Evolutionary conservation across 1,284 basidiomycete species (phyloP).

Genomic region (Cutaneotrichosporon cavernicola): DNA sequence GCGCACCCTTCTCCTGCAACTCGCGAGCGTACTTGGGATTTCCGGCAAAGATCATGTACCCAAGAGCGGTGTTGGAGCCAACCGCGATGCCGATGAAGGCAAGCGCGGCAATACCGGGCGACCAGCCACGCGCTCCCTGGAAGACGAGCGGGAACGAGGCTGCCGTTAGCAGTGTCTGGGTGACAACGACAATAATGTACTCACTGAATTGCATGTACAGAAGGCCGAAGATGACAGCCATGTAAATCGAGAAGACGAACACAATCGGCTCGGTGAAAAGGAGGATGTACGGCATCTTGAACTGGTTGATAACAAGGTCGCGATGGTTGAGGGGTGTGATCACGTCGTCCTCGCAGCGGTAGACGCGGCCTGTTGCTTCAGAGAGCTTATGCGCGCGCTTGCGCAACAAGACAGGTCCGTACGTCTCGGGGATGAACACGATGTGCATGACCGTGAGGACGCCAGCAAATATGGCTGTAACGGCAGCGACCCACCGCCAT

Average conservation of each 20-base stretch:
- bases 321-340: constrained; percentile 40
- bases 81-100: constrained; percentile 66
- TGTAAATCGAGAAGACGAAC: constrained; percentile 43
- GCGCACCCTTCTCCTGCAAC: constrained; percentile 22
- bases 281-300: constrained; percentile 52
- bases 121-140: constrained; percentile 41
- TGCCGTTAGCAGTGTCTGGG: constrained; percentile 43
- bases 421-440: constrained; percentile 53
- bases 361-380: constrained; percentile 49
- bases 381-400: constrained; percentile 43
- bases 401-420: constrained; percentile 53
- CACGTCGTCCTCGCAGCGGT: constrained; percentile 50
- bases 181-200: no score
- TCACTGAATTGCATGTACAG: constrained; percentile 34
- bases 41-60: constrained; percentile 56
- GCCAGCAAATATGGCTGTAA: constrained; percentile 59
- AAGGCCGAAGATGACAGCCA: constrained; percentile 52
- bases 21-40: constrained; percentile 34
- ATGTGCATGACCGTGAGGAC: constrained; percentile 42
- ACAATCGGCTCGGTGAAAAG: constrained; percentile 55
- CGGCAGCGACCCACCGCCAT: constrained; percentile 58
- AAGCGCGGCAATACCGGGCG: constrained; percentile 60
- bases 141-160: constrained; percentile 47
- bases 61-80: constrained; percentile 61
- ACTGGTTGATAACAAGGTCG: constrained; percentile 45